Percentiles rank a stretch among this genome's conserved stretches.
Evolutionary conservation across 2,329 filamentous ascomycete genomes (phyloP).

Genomic region (Aspergillus tamarii): DNA sequence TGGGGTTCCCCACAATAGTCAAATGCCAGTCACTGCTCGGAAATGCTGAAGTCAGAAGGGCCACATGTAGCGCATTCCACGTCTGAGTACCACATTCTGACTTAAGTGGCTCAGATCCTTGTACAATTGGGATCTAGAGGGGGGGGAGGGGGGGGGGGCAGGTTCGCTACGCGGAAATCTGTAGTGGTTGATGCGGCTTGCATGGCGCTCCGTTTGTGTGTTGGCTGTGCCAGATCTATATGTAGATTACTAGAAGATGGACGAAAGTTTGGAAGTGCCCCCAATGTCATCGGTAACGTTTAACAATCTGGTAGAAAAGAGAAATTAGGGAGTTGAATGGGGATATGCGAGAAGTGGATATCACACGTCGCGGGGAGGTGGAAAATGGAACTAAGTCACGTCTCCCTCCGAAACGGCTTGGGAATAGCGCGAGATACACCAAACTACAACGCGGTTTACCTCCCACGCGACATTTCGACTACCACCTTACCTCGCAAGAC

Average conservation of each 20-base stretch:
- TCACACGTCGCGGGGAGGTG: slow-evolving; percentile 7
- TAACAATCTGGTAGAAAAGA: not conserved
- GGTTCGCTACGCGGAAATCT: not conserved
- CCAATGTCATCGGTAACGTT: not conserved
- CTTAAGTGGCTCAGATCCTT: not conserved
- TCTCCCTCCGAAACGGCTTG: slow-evolving; percentile 2
- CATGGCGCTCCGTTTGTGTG: not conserved
- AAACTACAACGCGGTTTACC: slow-evolving; percentile 4
- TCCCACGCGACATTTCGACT: slow-evolving; percentile 1
- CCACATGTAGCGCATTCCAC: not conserved
- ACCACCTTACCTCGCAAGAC: slow-evolving; percentile 2
- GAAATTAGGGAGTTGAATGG: not conserved
- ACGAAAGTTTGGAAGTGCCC: not conserved
- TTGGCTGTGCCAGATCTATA: not conserved
- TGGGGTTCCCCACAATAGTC: not conserved
- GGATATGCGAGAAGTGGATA: slow-evolving; percentile 4
- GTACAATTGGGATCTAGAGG: not conserved
- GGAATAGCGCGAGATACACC: slow-evolving; percentile 6
- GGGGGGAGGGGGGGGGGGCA: too few relatives aligned
- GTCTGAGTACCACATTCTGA: not conserved
- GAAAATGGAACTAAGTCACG: slow-evolving; percentile 7
- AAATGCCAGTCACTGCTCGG: not conserved
- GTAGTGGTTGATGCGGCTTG: not conserved
- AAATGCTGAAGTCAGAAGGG: not conserved
- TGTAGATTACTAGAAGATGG: not conserved